These are phyloP conservation scores for Corymbia maculata DNA, from an alignment of 345 rosid species.

Conservation along the genomic window DNA sequence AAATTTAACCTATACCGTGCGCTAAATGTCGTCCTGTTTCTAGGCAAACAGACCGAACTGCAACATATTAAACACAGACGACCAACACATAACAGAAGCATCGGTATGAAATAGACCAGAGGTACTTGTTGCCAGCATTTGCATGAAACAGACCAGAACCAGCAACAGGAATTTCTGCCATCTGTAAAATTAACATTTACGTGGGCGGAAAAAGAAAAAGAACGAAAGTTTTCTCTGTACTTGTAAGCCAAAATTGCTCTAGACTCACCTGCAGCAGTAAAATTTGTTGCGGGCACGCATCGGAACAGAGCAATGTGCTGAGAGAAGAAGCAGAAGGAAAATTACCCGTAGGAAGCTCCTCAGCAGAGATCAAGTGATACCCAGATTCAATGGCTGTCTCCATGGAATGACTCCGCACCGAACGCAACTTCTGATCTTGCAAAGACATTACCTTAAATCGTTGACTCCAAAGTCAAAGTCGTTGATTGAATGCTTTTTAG, in stretches of 20 bases:
- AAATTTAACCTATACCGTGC: background rate
- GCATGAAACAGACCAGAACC: background rate
- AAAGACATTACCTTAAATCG: background rate
- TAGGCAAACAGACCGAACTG: background rate
- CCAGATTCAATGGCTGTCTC: background rate
- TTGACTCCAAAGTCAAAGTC: background rate
- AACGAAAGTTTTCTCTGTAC: background rate
- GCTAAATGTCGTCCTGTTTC: background rate
- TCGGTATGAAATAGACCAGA: background rate
- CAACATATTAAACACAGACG: background rate
- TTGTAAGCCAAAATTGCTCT: background rate
- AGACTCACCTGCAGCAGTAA: background rate
- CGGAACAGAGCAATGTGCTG: background rate
- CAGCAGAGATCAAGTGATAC: background rate
- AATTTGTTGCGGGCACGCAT: background rate
- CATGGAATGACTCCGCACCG: background rate
- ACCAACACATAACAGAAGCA: background rate
- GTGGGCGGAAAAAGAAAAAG: background rate
- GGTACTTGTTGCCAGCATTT: background rate
- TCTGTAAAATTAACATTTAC: background rate
- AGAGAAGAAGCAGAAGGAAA: background rate
- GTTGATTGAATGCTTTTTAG: background rate
- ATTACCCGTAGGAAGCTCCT: background rate
- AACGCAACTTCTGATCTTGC: background rate
- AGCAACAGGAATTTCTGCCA: background rate